A percentile compares a stretch with the other conserved stretches of the same genome.
These are phyloP conservation scores for Metrosideros polymorpha DNA, from an alignment of 441 rosid species.

Conservation along the genomic window DNA sequence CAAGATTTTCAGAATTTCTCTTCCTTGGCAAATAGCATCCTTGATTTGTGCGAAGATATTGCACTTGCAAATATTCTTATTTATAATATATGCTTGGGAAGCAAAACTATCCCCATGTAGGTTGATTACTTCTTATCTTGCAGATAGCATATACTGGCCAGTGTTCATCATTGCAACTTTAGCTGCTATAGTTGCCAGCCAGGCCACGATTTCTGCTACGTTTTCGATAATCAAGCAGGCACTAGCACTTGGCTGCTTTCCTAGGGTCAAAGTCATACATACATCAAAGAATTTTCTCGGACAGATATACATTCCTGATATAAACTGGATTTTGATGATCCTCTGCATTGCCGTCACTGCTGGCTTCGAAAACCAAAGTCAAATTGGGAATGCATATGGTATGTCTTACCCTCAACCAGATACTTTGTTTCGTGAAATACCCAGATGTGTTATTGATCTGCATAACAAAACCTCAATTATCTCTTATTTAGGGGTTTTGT, in stretches of 20 bases:
- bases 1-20: not conserved
- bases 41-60: not conserved
- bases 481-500: not conserved
- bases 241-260: slow-evolving; percentile 9
- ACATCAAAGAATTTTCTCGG: slow-evolving; percentile 8
- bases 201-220: slow-evolving; percentile 10
- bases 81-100: not conserved
- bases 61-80: not conserved
- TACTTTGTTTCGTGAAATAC: not conserved
- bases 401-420: not conserved
- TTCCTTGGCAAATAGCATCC: not conserved
- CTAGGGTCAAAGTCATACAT: slow-evolving; percentile 10
- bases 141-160: slow-evolving; percentile 13
- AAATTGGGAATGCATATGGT: slow-evolving; percentile 11
- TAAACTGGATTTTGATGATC: slow-evolving; percentile 9
- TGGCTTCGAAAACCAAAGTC: slow-evolving; percentile 6
- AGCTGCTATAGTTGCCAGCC: slow-evolving; percentile 13
- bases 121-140: not conserved
- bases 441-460: not conserved
- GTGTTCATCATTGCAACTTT: slow-evolving; percentile 1
- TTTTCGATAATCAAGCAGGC: slow-evolving; percentile 13
- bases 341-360: slow-evolving; percentile 8
- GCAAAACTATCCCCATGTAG: not conserved
- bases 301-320: slow-evolving; percentile 7
- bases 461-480: not conserved